Conservation (phyloP, 2,329 filamentous ascomycete genomes). For the Ambrosiella beaveri region DNA sequence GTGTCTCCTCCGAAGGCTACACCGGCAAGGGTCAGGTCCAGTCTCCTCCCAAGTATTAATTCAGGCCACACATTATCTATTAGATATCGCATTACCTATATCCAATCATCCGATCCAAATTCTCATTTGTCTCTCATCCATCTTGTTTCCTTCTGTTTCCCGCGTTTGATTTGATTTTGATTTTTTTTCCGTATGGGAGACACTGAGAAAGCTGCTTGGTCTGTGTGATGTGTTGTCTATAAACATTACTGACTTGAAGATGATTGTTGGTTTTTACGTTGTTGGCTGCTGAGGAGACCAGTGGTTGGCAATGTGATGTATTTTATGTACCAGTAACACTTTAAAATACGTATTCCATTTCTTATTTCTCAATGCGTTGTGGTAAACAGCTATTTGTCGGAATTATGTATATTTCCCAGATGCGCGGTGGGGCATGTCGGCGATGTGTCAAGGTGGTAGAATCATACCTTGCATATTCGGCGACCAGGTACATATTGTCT, state of each 20-base stretch:
- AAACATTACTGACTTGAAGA: not conserved
- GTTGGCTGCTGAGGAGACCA: not conserved
- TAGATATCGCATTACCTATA: conserved; percentile 10
- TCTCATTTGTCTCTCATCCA: not conserved
- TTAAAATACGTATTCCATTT: not conserved
- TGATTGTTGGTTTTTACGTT: not conserved
- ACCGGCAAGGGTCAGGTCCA: conserved; percentile 64
- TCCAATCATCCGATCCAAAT: not conserved
- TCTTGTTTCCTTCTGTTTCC: conserved; percentile 1
- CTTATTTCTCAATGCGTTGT: not conserved
- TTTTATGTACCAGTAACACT: not conserved
- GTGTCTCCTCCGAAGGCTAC: conserved; percentile 66
- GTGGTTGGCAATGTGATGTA: not conserved
- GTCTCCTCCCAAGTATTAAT: conserved; percentile 37
- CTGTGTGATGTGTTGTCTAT: conserved; percentile 16
- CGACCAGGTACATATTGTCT: not conserved
- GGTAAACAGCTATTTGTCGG: not conserved
- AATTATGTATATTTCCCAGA: not conserved
- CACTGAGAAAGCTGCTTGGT: no score
- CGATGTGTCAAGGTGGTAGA: not conserved
- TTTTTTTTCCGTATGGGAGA: no score
- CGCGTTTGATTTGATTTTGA: not conserved
- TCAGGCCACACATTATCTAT: conserved; percentile 2
- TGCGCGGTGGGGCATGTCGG: not conserved
- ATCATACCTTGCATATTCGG: not conserved